These are phyloP conservation scores for Thelephora ganbajun DNA, from an alignment of 768 basidiomycete genomes.

Conservation along the genomic window DNA sequence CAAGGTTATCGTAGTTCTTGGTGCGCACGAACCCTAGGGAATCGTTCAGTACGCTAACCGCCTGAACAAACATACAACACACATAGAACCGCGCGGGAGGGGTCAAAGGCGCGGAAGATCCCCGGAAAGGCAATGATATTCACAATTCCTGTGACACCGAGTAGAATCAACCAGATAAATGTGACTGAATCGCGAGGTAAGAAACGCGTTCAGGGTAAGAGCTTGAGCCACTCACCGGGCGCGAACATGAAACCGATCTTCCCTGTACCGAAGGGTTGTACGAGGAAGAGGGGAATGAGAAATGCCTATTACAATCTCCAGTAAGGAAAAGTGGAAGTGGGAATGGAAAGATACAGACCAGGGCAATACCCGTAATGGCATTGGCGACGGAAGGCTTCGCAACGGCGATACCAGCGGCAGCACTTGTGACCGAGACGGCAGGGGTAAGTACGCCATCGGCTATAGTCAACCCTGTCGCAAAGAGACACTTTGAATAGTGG, in stretches of 20 bases:
- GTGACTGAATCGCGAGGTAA: conserved; percentile 24
- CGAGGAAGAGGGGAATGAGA: conserved; percentile 39
- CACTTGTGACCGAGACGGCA: conserved; percentile 55
- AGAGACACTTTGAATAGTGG: conserved; percentile 33
- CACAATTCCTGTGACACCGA: conserved; percentile 39
- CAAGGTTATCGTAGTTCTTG: conserved; percentile 40
- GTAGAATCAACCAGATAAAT: conserved; percentile 39
- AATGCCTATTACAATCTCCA: conserved; percentile 24
- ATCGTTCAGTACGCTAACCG: not conserved
- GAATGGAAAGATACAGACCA: conserved; percentile 22
- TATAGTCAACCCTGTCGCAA: conserved; percentile 54
- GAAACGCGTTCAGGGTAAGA: not conserved
- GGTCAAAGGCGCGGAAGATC: conserved; percentile 54
- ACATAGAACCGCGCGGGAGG: conserved; percentile 51
- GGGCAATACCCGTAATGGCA: conserved; percentile 43
- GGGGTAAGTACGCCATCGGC: conserved; percentile 59
- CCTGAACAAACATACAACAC: conserved; percentile 10
- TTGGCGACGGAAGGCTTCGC: conserved; percentile 32
- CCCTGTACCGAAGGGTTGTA: conserved; percentile 47
- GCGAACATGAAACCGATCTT: conserved; percentile 38
- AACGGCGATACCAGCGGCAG: conserved; percentile 54
- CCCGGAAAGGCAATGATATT: conserved; percentile 42
- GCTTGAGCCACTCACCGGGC: conserved; percentile 25
- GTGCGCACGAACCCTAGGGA: conserved; percentile 49
- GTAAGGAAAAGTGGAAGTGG: not conserved